Conservation (phyloP, 2,329 filamentous ascomycete genomes). For the Sporothrix pallida region DNA sequence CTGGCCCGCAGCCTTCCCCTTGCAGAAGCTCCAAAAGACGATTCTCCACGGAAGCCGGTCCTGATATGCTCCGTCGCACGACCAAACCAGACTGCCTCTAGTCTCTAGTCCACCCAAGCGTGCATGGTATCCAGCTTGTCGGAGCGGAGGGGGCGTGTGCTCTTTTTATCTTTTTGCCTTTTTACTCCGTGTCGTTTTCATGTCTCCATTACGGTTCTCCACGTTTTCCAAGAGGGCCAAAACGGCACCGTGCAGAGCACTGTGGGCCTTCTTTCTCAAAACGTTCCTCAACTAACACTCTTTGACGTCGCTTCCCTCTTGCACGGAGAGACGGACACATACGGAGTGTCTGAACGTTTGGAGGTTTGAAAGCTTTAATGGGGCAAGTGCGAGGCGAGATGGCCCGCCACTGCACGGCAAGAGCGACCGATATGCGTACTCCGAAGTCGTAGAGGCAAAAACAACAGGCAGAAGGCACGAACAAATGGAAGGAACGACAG, state of each 20-base stretch:
- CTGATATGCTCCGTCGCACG: neutral
- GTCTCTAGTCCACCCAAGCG: neutral
- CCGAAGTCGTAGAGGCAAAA: neutral
- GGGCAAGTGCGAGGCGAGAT: conserved; percentile 1
- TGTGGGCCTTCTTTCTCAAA: conserved; percentile 3
- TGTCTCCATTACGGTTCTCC: neutral
- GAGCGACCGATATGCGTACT: conserved; percentile 3
- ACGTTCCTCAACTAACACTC: neutral
- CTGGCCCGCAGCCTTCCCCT: neutral
- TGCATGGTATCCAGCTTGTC: neutral
- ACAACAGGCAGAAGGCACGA: neutral
- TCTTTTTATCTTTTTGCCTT: neutral
- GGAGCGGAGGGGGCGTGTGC: conserved; percentile 1
- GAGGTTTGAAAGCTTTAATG: neutral
- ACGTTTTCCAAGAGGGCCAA: neutral
- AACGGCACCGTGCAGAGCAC: conserved; percentile 26
- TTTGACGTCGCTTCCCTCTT: conserved; percentile 8
- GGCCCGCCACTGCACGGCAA: neutral
- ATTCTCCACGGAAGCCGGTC: conserved; percentile 5
- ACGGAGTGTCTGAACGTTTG: too few relatives aligned
- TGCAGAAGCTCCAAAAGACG: neutral
- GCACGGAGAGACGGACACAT: neutral
- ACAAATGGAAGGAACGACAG: neutral
- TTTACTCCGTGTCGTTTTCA: neutral
- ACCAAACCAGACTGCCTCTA: neutral